Evolutionary conservation across 768 basidiomycete genomes (phyloP), one percentile per base, ranked within the genome.

Genomic region (Macrocybe gigantea): DNA sequence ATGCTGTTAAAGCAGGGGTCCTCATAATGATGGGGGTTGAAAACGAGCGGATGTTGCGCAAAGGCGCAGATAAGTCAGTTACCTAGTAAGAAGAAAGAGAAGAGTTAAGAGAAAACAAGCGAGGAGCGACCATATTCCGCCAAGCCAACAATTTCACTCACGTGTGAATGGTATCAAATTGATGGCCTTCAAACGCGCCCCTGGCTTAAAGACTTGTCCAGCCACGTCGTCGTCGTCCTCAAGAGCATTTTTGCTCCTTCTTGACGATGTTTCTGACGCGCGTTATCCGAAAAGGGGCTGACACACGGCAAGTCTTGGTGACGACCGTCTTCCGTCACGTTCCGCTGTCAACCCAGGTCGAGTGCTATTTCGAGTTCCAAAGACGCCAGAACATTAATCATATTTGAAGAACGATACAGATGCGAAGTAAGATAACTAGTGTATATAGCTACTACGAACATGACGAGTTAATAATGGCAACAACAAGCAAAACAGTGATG

Each of bases 371-470:
- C 4, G 22, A 22, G 22, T 22, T 22, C 22, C 22, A 22, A 41
- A 41, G 22, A 33, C 36, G 37, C 13, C 38, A 29, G 38, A 39
- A 33, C 30, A 47, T 33, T 39, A 29, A 38, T 33, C 38, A 40
- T n/a, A 47, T 43, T 44, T 44, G 39, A 29, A 30, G 22, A 42
- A 41, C 46, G 53, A 56, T 62, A 62, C 64, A 61, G 59, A 57
- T 62, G 60, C 56, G 49, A 57, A 47, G 49, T 62, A 59, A 61
- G 62, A 66, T 64, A 52, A n/a, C 45, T 42, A 45, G 30, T 29
- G n/a, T 41, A 41, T 41, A 41, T 41, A 31, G 40, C 22, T 41
- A 41, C 40, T 13, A 41, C 7, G 9, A 44, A 44, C 42, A 44
- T 44, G 32, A 44, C 35, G 42, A 44, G 22, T 22, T 44, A 34